Percentiles rank a stretch among this genome's conserved stretches.
These are phyloP conservation scores for Zostera marina DNA, from an alignment of 116 monocot genomes.

Conservation along the genomic window DNA sequence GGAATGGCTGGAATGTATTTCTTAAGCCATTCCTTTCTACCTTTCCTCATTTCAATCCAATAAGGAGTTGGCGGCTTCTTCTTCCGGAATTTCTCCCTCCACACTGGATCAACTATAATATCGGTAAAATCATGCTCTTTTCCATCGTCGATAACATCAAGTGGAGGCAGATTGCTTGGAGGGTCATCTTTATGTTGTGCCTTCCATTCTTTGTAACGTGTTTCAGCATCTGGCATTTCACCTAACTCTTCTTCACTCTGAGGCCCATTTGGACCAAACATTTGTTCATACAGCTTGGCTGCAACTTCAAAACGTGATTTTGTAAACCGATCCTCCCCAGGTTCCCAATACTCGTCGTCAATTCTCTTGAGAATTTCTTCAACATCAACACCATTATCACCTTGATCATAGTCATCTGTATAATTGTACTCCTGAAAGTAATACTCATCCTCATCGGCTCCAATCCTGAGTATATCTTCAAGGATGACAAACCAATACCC, in stretches of 20 bases:
- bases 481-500: conserved; percentile 98
- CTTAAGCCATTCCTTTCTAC: conserved; percentile 73
- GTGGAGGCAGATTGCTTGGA: conserved; percentile 20
- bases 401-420: conserved; percentile 87
- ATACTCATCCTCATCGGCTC: conserved; percentile 69
- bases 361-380: conserved; percentile 61
- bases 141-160: conserved; percentile 81
- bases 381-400: conserved; percentile 49
- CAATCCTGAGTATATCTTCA: conserved; percentile 80
- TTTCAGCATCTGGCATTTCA: conserved; percentile 81
- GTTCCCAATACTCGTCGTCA: conserved; percentile 93
- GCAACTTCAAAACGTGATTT: conserved; percentile 56
- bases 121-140: conserved; percentile 49
- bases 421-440: conserved; percentile 99
- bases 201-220: conserved; percentile 66
- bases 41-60: conserved; percentile 95
- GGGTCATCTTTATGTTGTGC: conserved; percentile 31
- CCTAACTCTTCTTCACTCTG: conserved; percentile 87
- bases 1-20: conserved; percentile 78
- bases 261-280: conserved; percentile 96
- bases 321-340: conserved; percentile 44
- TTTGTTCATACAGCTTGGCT: conserved; percentile 79
- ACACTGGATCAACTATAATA: conserved; percentile 57
- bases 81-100: conserved; percentile 50
- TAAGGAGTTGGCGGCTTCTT: conserved; percentile 79